These are phyloP conservation scores for Neoarthrinium moseri DNA, from an alignment of 2,329 filamentous ascomycete genomes.

Conservation along the genomic window DNA sequence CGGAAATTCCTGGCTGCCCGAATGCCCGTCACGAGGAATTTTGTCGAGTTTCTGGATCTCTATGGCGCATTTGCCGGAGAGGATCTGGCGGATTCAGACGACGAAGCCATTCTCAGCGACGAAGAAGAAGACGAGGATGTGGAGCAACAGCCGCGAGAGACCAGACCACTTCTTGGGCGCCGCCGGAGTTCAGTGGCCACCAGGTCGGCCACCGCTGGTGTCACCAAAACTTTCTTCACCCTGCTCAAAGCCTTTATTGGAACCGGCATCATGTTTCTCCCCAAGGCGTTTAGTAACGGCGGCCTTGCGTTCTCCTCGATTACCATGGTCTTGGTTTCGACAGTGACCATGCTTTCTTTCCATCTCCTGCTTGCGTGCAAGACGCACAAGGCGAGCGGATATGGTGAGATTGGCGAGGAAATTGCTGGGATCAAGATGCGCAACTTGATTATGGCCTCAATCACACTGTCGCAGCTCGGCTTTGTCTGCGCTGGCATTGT, in stretches of 20 bases:
- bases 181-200: conserved; percentile 47
- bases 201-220: conserved; percentile 61
- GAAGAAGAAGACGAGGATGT: conserved; percentile 48
- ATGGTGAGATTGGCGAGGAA: conserved; percentile 69
- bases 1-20: conserved; percentile 38
- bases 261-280: conserved; percentile 79
- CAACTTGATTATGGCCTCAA: conserved; percentile 64
- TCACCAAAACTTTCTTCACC: conserved; percentile 75
- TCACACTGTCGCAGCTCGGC: conserved; percentile 72
- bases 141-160: conserved; percentile 43
- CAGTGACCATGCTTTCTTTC: conserved; percentile 69
- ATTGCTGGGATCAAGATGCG: conserved; percentile 65
- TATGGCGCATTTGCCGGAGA: conserved; percentile 79
- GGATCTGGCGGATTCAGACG: conserved; percentile 59
- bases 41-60: conserved; percentile 73
- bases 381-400: conserved; percentile 63
- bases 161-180: conserved; percentile 58
- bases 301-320: conserved; percentile 74
- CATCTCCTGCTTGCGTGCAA: conserved; percentile 69
- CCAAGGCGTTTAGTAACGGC: conserved; percentile 74
- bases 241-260: conserved; percentile 77
- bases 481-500: conserved; percentile 78
- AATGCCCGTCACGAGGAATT: conserved; percentile 63
- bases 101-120: conserved; percentile 56
- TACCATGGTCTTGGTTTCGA: conserved; percentile 63